Evolutionary conservation across 441 rosid species (phyloP), one percentile per base, ranked within the genome.

Genomic region (Eruca vesicaria): DNA sequence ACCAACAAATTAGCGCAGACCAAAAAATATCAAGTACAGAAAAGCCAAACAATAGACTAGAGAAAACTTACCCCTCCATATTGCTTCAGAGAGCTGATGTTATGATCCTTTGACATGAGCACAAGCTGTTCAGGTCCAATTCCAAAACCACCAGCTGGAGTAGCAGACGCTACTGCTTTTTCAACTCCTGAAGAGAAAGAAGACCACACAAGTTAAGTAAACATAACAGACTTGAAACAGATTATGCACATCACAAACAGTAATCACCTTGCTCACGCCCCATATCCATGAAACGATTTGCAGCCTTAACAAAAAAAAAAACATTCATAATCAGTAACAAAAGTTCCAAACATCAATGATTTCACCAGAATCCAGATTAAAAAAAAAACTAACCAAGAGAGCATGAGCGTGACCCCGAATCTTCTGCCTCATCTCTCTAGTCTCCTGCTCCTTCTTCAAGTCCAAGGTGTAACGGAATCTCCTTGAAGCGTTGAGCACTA

Each of bases 401-500:
- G 89, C 99, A 78, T 93, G 97, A 1, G 90, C 94, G 80, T 90
- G 97, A n/a, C 90, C 83, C 68, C 96, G 88, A 38, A 96, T 90
- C 83, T 86, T 96, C 71, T 89, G 81, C 56, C 88, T 73, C 53
- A 84, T 76, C 59, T 70, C 84, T 63, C 33, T 83, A 81, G 86
- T 90, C 82, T 96, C 96, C 72, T 93, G 97, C 82, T 89, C 85
- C 87, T 87, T 96, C 69, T 93, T 89, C 87, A 93, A 88, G 80
- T 96, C 96, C 82, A 93, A 74, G 19, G 98, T 96, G 77, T 96
- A 96, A 21, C 98, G 87, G 64, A 96, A 96, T 48, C 99, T 85
- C 35, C 99, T 88, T 56, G 99, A 93, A 74, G 98, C 97, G 72
- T 96, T 96, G 53, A 96, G 92, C 75, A 96, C 99, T 26, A 96